Evolutionary conservation across 345 rosid genomes (phyloP).

Genomic region (Eucalyptus leucophloia): DNA sequence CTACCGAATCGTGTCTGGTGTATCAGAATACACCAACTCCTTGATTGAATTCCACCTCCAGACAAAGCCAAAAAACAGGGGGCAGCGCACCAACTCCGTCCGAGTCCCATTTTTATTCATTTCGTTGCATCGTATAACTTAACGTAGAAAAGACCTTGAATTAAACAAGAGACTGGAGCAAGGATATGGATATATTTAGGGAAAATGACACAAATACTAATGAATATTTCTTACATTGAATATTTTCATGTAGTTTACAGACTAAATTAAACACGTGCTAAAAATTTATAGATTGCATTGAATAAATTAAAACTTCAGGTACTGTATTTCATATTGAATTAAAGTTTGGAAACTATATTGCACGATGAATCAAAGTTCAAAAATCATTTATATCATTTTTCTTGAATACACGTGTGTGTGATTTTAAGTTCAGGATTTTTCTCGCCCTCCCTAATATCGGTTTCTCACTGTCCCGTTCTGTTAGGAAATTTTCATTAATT

Average conservation of each 20-base stretch:
- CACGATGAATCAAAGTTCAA: accelerated
- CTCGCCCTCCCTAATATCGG: accelerated
- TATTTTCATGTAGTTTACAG: too few species aligned
- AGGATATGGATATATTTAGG: neutral
- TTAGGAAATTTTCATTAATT: neutral
- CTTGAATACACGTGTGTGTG: neutral
- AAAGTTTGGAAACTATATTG: accelerated
- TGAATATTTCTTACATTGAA: too few species aligned
- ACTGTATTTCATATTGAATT: too few species aligned
- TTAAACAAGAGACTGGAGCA: neutral
- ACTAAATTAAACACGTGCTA: too few species aligned
- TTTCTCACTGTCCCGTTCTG: accelerated
- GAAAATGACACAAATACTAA: neutral
- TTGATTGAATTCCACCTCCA: neutral
- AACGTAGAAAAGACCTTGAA: neutral
- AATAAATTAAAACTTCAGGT: accelerated
- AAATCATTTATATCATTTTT: too few species aligned
- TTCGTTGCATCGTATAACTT: neutral
- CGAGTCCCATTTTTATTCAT: neutral
- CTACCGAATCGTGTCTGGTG: neutral
- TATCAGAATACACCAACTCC: neutral
- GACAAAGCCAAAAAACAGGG: neutral
- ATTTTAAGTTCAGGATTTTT: neutral
- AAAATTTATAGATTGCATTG: too few species aligned
- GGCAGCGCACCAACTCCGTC: neutral